phyloP scores from a whole-genome alignment of 208 protist species.

The Naegleria lovaniensis region DNA sequence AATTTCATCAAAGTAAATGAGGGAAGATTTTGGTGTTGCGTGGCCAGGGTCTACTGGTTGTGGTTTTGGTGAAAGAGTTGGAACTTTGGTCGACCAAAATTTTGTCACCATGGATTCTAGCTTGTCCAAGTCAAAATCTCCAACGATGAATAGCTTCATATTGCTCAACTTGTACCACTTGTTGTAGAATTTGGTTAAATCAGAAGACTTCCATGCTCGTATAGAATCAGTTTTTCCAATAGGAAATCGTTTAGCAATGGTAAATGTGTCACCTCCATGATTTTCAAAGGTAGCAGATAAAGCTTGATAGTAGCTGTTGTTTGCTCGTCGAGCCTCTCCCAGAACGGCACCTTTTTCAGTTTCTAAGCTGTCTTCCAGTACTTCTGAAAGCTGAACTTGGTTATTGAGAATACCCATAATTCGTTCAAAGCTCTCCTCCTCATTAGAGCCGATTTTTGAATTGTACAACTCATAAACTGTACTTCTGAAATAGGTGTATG shows the following conservation, averaged over 20 bases:
- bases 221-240: slow-evolving; percentile 10
- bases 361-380: background rate
- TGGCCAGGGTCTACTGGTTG: background rate
- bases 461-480: slow-evolving; percentile 22
- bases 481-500: slow-evolving; percentile 11
- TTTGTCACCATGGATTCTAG: background rate
- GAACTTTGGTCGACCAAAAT: background rate
- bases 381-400: background rate
- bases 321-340: background rate
- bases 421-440: background rate
- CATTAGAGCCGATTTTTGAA: background rate
- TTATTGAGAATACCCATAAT: background rate
- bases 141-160: slow-evolving; percentile 24
- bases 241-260: background rate
- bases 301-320: background rate
- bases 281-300: background rate
- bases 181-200: slow-evolving; percentile 18
- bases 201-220: background rate
- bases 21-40: background rate
- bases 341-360: slow-evolving; percentile 29
- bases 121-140: slow-evolving; percentile 7
- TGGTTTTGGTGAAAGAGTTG: background rate
- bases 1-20: background rate
- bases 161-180: slow-evolving; percentile 13
- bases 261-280: slow-evolving; percentile 16